Evolutionary conservation across 2,329 filamentous ascomycete species (phyloP).

Genomic region (Cyclaneusma minus): DNA sequence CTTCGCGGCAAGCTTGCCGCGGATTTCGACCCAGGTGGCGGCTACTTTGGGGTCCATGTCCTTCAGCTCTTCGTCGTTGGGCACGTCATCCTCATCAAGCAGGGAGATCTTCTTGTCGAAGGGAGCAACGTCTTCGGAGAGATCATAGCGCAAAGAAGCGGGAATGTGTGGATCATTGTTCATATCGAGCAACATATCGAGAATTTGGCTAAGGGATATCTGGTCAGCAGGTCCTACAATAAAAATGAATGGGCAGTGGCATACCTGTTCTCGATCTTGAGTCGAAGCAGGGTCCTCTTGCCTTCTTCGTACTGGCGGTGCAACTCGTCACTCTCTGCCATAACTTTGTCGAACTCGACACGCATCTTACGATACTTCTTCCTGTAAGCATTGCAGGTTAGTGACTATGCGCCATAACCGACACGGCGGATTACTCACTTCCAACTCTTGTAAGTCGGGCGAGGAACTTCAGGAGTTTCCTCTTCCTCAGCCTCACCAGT

Average conservation of each 20-base stretch:
- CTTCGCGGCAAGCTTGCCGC: no score
- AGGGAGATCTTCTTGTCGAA: no score
- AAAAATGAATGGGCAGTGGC: no score
- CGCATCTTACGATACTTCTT: conserved; percentile 96
- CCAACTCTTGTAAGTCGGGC: no score
- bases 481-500: no score
- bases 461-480: no score
- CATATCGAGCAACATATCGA: conserved; percentile 79
- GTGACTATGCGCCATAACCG: background rate
- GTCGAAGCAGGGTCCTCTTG: conserved; percentile 62
- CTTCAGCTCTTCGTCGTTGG: no score
- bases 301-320: conserved; percentile 73
- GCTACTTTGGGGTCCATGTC: no score
- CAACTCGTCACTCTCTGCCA: conserved; percentile 67
- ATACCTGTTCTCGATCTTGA: conserved; percentile 88
- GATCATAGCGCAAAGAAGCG: conserved; percentile 56
- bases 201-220: conserved; percentile 56
- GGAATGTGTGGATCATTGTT: conserved; percentile 74
- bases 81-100: no score
- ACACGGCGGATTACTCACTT: no score
- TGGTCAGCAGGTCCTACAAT: conserved; percentile 12
- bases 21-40: no score
- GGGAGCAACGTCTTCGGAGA: conserved; percentile 30
- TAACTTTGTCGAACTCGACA: conserved; percentile 59
- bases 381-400: conserved; percentile 34